Base-by-base conservation (phyloP, 495 filamentous ascomycete genomes). In the Bryoglossum gracile region DNA sequence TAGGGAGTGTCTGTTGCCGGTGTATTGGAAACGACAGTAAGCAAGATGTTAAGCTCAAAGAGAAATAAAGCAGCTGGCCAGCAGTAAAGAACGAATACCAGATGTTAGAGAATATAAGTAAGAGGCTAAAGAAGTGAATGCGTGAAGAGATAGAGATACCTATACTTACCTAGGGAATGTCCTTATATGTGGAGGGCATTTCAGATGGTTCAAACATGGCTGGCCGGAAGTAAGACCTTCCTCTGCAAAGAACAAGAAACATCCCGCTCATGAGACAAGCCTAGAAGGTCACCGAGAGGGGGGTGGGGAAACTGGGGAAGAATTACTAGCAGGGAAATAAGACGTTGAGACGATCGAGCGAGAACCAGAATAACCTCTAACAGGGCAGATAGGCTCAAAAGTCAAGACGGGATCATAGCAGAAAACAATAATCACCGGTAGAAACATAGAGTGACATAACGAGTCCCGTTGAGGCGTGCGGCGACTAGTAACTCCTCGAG, bases 11-110 rank as follows among this genome's bases (percentile, higher is more conserved):
- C 24, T 41, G 18, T 17, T 21, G 18, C 22, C 24, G 17, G 24
- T 11, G 38, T 24, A 37, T 18, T 4, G 14, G 35, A 41, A 41
- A 41, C 38, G 38, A 41, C 38, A 24, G 38, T 24, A 22, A 41
- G 22, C 38, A 22, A 13, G 38, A 22, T 33, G 10, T 48, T 21
- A 42, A 23, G 21, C 38, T 34, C 14, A 40, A 42, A 19, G 32
- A 28, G 13, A 49, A 37, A 23, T 18, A 38, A 28, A 48, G 22
- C 19, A 17, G 37, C 46, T 49, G 46, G 46, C 46, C 46, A 49
- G 46, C 46, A 49, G 46, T 22, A 49, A 49, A 41, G 46, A 49
- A 49, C 34, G 46, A 49, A 49, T 32, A 49, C 46, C 37, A 26
- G 22, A 19, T 26, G 33, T 38, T n/a, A 38, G 21, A 17, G 45